phyloP scores from a whole-genome alignment of 2,329 filamentous ascomycete genomes.

The Ascosphaera apis region DNA sequence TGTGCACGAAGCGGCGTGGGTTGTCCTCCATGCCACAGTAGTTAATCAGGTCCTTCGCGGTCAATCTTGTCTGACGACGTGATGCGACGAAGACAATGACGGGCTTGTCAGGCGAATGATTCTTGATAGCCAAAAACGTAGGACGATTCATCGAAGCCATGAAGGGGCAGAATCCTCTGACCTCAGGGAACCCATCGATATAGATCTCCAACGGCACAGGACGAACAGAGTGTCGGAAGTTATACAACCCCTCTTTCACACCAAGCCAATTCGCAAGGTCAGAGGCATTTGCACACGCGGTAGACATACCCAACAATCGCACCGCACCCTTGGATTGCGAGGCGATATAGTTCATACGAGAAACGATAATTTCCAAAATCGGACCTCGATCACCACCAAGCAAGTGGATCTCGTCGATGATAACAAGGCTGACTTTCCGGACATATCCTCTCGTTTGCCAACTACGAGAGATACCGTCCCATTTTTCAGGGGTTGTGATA shows the following conservation, averaged over 20 bases:
- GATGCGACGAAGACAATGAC: constrained; percentile 98
- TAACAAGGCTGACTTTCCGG: constrained; percentile 79
- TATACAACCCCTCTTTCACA: constrained; percentile 87
- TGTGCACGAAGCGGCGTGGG: constrained; percentile 71
- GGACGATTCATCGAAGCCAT: constrained; percentile 99
- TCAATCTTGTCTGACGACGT: constrained; percentile 77
- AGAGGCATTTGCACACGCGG: constrained; percentile 83
- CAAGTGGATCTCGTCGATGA: constrained; percentile 95
- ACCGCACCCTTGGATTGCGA: constrained; percentile 79
- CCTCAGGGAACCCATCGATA: constrained; percentile 92
- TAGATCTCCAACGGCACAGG: constrained; percentile 90
- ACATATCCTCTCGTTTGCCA: constrained; percentile 98
- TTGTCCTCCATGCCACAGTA: constrained; percentile 98
- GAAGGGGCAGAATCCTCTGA: constrained; percentile 81
- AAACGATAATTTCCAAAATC: constrained; percentile 90
- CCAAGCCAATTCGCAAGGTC: constrained; percentile 93
- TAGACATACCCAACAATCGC: constrained; percentile 92
- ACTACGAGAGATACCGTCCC: constrained; percentile 96
- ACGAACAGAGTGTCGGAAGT: constrained; percentile 90
- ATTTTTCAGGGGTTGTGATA: constrained; percentile 98
- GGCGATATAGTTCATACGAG: constrained; percentile 94
- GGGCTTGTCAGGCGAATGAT: constrained; percentile 84
- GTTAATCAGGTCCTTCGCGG: constrained; percentile 89
- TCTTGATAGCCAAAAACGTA: constrained; percentile 89
- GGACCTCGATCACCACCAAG: constrained; percentile 92